Conservation (phyloP, 495 filamentous ascomycete species). For the Barbatosphaeria neglecta region DNA sequence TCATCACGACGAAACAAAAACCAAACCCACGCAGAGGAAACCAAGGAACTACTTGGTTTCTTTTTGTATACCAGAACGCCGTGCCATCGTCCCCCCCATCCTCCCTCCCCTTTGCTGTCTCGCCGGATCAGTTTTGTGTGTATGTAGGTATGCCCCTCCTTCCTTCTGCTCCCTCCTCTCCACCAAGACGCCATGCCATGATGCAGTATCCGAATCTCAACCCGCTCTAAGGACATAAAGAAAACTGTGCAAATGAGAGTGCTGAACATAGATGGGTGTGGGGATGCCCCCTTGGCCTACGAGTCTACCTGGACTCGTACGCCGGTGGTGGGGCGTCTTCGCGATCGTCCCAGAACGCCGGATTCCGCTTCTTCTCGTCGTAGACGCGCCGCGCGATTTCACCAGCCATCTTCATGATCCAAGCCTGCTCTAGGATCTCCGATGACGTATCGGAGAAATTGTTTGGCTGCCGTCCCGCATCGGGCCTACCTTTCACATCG, state of each 20-base stretch:
- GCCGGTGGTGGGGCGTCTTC: constrained; percentile 53
- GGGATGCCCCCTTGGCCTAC: constrained; percentile 2
- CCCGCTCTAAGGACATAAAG: neutral
- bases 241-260: constrained; percentile 1
- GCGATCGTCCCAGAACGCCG: constrained; percentile 32
- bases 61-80: neutral
- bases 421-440: constrained; percentile 68
- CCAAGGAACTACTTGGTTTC: too few relatives aligned
- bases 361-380: constrained; percentile 46
- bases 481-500: constrained; percentile 6
- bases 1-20: too few relatives aligned
- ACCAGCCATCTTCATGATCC: constrained; percentile 81
- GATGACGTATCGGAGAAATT: constrained; percentile 28
- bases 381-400: constrained; percentile 81
- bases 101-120: too few relatives aligned
- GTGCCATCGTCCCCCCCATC: too few relatives aligned
- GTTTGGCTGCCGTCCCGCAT: constrained; percentile 3
- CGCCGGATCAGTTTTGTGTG: too few relatives aligned
- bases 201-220: neutral
- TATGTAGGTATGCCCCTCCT: neutral
- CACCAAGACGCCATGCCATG: neutral
- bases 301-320: constrained; percentile 36
- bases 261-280: neutral
- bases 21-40: too few relatives aligned
- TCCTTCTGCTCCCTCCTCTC: neutral